Evolutionary conservation across 139 green algal species (phyloP), one percentile per base, ranked within the genome.

Genomic region (Volvox reticuliferus): DNA sequence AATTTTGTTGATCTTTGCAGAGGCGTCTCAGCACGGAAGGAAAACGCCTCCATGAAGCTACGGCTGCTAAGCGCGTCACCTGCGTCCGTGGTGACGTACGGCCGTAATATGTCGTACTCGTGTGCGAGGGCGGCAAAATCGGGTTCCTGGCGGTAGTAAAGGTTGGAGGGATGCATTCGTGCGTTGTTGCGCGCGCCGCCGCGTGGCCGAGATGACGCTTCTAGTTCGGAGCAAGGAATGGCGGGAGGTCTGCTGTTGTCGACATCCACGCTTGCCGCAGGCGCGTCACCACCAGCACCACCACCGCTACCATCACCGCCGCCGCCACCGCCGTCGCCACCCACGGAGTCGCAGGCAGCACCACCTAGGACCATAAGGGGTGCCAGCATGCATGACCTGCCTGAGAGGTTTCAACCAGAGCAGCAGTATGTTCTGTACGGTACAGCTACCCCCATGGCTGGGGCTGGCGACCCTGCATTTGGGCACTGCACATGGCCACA

Each of bases 51-150:
- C 44, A 55, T 55, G 44, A 55, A 9, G 44, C 44, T 55, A 73
- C 12, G 65, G 65, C 65, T 73, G 12, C 12, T 9, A 28, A 30
- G 24, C 65, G 65, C 44, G 44, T 55, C 16, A 73, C 65, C 65
- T 19, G 44, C 30, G 24, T 83, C 88, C 28, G 18, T 81, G 30
- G 44, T 80, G 1, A 98, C 63, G 87, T 95, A 94, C 16, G 84
- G 95, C 18, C 22, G 24, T 22, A 98, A 92, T 6, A 91, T 79
- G 0, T 96, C 95, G 92, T 97, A 94, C 18, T 33, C 26, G 62
- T 63, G 20, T 2, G 96, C 94, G 32, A 99, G 94, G 2, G 90
- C 90, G 14, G 35, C 93, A 94, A 99, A 99, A 86, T 99, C 95
- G 0, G 96, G 97, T 80, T 97, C 91, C n/a, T 94, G 62, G 0